Percentiles rank a stretch among this genome's conserved stretches.
phyloP scores from a whole-genome alignment of 345 rosid genomes.

The Reutealis trisperma region DNA sequence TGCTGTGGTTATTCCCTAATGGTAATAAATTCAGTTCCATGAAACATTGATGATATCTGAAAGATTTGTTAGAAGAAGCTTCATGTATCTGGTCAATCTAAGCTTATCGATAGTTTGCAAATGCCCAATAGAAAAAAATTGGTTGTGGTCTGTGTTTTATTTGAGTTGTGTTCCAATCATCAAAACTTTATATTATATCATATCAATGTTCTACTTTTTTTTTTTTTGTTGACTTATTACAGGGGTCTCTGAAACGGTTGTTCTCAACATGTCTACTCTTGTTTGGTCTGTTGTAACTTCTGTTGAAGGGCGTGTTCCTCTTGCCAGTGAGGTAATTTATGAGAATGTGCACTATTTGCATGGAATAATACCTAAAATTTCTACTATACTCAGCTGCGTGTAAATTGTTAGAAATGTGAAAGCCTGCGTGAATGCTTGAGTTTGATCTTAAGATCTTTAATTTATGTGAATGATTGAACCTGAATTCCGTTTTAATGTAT shows the following conservation, averaged over 20 bases:
- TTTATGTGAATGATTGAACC: background rate
- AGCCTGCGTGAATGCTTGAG: background rate
- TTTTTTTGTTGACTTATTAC: constrained; percentile 35
- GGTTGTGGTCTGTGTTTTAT: background rate
- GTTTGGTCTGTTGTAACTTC: constrained; percentile 88
- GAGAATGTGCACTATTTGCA: background rate
- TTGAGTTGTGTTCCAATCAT: background rate
- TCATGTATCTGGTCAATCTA: background rate
- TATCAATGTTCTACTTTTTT: background rate
- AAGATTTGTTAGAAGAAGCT: background rate
- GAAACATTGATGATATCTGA: background rate
- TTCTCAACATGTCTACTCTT: constrained; percentile 95
- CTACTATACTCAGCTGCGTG: background rate
- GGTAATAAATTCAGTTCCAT: background rate
- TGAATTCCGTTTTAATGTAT: background rate
- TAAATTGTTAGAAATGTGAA: background rate
- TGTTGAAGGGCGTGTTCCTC: constrained; percentile 86
- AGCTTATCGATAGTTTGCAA: background rate
- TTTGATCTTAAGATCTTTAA: background rate
- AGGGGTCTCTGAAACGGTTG: constrained; percentile 92
- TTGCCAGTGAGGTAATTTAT: constrained; percentile 91
- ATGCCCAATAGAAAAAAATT: background rate
- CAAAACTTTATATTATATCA: background rate
- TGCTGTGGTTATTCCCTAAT: background rate
- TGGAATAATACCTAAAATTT: background rate